Percentiles rank a stretch among this genome's conserved stretches.
Evolutionary conservation across 805 yeast genomes (phyloP).

Genomic region (Wickerhamomyces silvicola): DNA sequence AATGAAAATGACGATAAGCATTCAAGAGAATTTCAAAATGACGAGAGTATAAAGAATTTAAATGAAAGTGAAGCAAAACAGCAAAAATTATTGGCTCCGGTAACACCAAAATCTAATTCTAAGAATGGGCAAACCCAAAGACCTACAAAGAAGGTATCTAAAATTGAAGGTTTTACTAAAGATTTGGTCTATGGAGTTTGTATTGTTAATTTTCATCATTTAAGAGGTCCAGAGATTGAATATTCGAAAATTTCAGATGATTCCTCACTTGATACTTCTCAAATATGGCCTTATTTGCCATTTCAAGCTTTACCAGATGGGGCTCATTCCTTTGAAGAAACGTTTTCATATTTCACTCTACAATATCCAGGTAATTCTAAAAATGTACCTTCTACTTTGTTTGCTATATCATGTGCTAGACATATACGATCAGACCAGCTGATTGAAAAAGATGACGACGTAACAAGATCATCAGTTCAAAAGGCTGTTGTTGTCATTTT

Average conservation of each 20-base stretch:
- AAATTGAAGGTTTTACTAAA: constrained; percentile 14
- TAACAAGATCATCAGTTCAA: constrained; percentile 84
- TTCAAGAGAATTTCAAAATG: no score
- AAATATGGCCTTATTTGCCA: constrained; percentile 80
- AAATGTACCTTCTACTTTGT: constrained; percentile 55
- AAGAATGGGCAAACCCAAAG: constrained; percentile 1
- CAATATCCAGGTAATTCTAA: constrained; percentile 49
- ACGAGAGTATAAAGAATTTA: no score
- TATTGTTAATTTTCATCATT: constrained; percentile 88
- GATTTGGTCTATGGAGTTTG: constrained; percentile 70
- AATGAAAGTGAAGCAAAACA: no score
- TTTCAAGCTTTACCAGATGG: constrained; percentile 97
- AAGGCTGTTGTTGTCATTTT: constrained; percentile 86
- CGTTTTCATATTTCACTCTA: constrained; percentile 84
- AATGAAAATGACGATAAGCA: no score
- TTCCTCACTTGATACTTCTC: constrained; percentile 27
- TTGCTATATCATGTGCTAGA: constrained; percentile 90
- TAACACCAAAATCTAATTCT: background rate
- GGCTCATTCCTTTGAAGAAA: constrained; percentile 87
- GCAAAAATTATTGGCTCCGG: no score
- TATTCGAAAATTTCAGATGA: constrained; percentile 62
- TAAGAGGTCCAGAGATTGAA: constrained; percentile 92
- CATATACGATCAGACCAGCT: constrained; percentile 66
- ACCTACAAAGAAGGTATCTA: constrained; percentile 13
- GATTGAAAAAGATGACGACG: constrained; percentile 48